Base-by-base conservation (phyloP, 148 eudicot species). In the Amaranthus cruentus region DNA sequence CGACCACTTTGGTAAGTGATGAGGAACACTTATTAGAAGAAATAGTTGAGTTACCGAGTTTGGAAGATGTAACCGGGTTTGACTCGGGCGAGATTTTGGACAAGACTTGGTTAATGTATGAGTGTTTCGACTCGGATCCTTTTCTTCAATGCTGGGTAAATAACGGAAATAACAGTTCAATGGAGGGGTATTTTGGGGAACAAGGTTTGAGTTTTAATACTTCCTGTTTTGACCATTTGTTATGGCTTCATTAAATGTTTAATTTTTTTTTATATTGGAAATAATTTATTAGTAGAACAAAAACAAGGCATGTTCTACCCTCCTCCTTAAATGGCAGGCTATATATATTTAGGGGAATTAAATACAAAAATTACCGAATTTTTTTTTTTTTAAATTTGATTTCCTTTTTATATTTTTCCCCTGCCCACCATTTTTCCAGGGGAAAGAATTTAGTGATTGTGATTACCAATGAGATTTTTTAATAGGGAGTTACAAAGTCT, bases 21-120 rank as follows among this genome's bases (percentile, higher is more conserved):
- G 75, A 72, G 21, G 87, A 86, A 48, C 88, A 83, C 60, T 64
- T 87, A 28, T 66, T 79, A 4, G 82, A 85, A 6, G 84, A 90
- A 78, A 88, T 90, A 55, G 88, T 90, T 7, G 82, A 88, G 84
- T 49, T 88, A 7, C 95, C 95, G 61, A 84, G 85, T 57, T 71
- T 90, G 46, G 91, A 76, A 2, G 62, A 77, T 49, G 78, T 74
- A 57, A 59, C 71, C 9, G 77, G 73, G 81, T 78, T 83, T 51
- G 84, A 79, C 54, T 84, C 80, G 75, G 68, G 80, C 56, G 85
- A 86, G 78, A 77, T 78, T 47, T 72, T 69, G n/a, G 87, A 73
- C 15, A 82, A 75, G 11, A 73, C 83, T 59, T 77, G 83, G 88
- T 55, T 78, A 10, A 71, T 69, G 64, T 80, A 78, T 10, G 88